phyloP scores from a whole-genome alignment of 164 flowering plant species.

The Tetrastigma voinierianum region DNA sequence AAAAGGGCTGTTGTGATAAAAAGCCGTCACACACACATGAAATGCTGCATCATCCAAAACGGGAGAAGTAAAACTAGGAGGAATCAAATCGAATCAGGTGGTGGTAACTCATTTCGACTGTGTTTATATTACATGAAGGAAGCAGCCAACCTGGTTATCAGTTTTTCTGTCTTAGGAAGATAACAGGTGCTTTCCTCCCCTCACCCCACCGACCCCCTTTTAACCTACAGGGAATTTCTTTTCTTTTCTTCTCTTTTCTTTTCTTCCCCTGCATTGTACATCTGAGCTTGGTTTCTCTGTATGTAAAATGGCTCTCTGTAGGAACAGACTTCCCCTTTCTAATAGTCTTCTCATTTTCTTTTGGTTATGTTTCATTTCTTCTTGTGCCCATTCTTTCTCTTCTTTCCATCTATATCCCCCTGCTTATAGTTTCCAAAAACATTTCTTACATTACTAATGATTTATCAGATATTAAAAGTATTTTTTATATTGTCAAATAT shows the following conservation, averaged over 20 bases:
- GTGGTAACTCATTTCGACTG: too few relatives aligned
- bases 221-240: slow-evolving; percentile 12
- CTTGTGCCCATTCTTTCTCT: background rate
- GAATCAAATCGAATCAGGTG: too few relatives aligned
- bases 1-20: slow-evolving; percentile 10
- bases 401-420: background rate
- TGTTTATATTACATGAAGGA: too few relatives aligned
- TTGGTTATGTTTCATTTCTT: background rate
- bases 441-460: too few relatives aligned
- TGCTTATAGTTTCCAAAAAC: too few relatives aligned
- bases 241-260: background rate
- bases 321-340: slow-evolving; percentile 7
- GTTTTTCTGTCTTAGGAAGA: slow-evolving; percentile 19
- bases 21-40: background rate
- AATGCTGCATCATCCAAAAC: too few relatives aligned
- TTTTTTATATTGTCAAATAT: too few relatives aligned
- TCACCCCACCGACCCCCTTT: too few relatives aligned
- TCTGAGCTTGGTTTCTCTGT: slow-evolving; percentile 20
- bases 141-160: slow-evolving; percentile 30
- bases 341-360: background rate
- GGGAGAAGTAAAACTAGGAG: background rate
- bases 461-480: too few relatives aligned
- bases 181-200: slow-evolving; percentile 15
- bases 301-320: slow-evolving; percentile 12
- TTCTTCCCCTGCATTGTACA: slow-evolving; percentile 18